Evolutionary conservation across 1,284 basidiomycete species (phyloP), one percentile per base, ranked within the genome.

Genomic region (Moesziomyces globuligerus): DNA sequence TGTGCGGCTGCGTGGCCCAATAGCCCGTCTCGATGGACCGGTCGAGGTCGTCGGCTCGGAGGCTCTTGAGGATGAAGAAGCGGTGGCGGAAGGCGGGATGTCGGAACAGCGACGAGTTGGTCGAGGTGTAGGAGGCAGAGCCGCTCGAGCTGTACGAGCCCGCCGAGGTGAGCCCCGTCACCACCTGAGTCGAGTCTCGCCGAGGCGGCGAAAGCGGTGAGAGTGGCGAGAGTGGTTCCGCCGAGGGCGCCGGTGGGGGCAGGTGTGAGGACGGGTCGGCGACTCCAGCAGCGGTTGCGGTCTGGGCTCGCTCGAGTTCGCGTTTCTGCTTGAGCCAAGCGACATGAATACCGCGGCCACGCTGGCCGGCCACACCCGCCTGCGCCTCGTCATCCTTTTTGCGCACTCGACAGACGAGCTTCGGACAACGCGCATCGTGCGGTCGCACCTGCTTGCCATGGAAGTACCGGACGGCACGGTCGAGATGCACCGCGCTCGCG

Each of bases 1-100:
- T 98, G 84, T 98, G 94, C 58, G 87, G 87, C 83, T 98, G 95
- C 0, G 94, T 98, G 32, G 91, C 90, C 94, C 95, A 98, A 0
- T 90, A 70, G 1, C 91, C 90, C 8, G 87, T 87, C 80, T 90
- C 85, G n/a, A 93, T 89, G 73, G 92, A 93, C 24, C 91, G 85
- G 72, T 94, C 90, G 72, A 97, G 85, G 81, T 96, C 93, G 68
- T 87, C 87, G 89, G 92, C 75, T 47, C 56, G 62, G 37, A 80
- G 84, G 29, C 91, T 93, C 83, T 98, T 97, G 72, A 97, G 87
- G 64, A 97, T 94, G 77, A 97, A 97, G 83, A 89, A 94, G 23
- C 94, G 88, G 77, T 88, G 88, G 4, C 92, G 91, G 82, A 96
- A 97, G 81, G 91, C 85, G 41, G 85, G 86, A 8, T 85, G 76